Evolutionary conservation across 169 alveolate species (phyloP).

Genomic region (Plasmodium knowlesi): DNA sequence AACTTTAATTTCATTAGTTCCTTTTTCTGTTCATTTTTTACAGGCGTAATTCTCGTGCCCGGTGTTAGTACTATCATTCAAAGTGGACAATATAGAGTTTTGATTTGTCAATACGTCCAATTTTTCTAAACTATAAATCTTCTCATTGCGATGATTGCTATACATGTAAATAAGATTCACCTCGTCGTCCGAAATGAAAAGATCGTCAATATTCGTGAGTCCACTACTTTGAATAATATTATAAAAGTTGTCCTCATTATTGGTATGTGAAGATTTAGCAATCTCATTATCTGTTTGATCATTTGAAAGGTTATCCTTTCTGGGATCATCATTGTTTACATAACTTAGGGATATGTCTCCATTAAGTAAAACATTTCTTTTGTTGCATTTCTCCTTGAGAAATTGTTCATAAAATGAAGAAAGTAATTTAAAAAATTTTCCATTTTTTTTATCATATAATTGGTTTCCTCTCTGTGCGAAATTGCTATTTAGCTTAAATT

Average conservation of each 20-base stretch:
- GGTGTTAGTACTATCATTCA: background rate
- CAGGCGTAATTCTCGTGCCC: background rate
- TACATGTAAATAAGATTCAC: slow-evolving; percentile 68
- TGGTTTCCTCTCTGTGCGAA: background rate
- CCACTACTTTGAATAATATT: background rate
- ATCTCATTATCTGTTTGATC: background rate
- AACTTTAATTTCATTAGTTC: background rate
- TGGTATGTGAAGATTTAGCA: background rate
- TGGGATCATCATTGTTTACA: background rate
- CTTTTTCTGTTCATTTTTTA: background rate
- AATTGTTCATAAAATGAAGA: background rate
- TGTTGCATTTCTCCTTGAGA: background rate
- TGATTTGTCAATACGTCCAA: background rate
- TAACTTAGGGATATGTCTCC: background rate
- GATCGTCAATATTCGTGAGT: slow-evolving; percentile 14
- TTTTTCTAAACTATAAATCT: slow-evolving; percentile 47
- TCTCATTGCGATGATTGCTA: slow-evolving; percentile 28
- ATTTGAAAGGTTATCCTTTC: background rate
- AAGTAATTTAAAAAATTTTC: background rate
- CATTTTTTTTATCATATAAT: slow-evolving; percentile 14
- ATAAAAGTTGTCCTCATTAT: background rate
- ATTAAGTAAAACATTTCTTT: background rate
- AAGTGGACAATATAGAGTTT: background rate
- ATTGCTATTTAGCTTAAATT: slow-evolving; percentile 38
- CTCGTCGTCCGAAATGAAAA: slow-evolving; percentile 63